A percentile compares a stretch with the other conserved stretches of the same genome.
Evolutionary conservation across 202 grass and related monocot genomes (phyloP).

Genomic region (Zoysia matrella): DNA sequence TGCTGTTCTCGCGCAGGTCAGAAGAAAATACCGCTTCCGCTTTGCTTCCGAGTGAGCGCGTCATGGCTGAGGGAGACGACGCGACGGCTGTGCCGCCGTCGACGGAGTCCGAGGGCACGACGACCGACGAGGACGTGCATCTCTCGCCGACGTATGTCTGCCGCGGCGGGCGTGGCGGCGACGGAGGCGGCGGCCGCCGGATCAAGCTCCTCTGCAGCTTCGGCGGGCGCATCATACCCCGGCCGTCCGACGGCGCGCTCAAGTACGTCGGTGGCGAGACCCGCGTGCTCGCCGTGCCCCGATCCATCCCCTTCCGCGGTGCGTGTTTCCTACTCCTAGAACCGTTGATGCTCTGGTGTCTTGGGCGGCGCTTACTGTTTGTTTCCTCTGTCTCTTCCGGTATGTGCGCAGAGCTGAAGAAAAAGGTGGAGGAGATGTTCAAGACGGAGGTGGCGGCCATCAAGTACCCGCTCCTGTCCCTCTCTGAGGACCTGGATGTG

Average conservation of each 20-base stretch:
- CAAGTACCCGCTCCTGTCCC: conserved; percentile 74
- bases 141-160: conserved; percentile 49
- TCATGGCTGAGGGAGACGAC: conserved; percentile 3
- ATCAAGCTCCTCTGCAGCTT: conserved; percentile 89
- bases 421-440: conserved; percentile 80
- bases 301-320: conserved; percentile 78
- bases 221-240: no score
- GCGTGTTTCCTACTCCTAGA: neutral
- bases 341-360: neutral
- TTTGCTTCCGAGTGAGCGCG: neutral
- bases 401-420: conserved; percentile 81
- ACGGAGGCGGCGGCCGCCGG: conserved; percentile 35
- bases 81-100: neutral
- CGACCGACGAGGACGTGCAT: conserved; percentile 54
- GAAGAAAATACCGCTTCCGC: no score
- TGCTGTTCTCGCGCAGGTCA: conserved; percentile 37
- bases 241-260: no score
- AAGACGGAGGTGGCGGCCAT: no score
- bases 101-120: conserved; percentile 40
- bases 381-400: no score
- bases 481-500: conserved; percentile 72
- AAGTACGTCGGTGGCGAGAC: no score
- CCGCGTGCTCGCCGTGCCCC: no score
- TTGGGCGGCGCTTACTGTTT: neutral
- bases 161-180: conserved; percentile 19